phyloP scores from a whole-genome alignment of 2,329 filamentous ascomycete species.

The Apiospora arundinis region DNA sequence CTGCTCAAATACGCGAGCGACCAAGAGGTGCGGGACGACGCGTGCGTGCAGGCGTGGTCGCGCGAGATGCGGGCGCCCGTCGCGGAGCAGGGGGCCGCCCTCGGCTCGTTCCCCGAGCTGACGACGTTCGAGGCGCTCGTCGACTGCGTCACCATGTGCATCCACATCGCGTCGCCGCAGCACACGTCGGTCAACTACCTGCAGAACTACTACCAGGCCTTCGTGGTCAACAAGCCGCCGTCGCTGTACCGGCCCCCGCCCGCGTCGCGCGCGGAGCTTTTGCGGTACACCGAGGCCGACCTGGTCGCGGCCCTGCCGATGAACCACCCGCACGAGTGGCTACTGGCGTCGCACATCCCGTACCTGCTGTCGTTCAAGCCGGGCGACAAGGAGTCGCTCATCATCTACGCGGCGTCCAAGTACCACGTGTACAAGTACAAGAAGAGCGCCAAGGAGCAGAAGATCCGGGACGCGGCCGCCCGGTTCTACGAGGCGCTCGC shows the following conservation, averaged over 20 bases:
- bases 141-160: slow-evolving; percentile 57
- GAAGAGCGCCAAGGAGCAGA: slow-evolving; percentile 28
- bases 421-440: slow-evolving; percentile 39
- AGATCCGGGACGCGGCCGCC: slow-evolving; percentile 34
- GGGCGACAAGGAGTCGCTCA: slow-evolving; percentile 45
- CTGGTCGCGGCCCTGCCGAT: slow-evolving; percentile 50
- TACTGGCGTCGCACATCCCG: slow-evolving; percentile 52
- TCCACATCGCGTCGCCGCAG: slow-evolving; percentile 56
- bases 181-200: slow-evolving; percentile 59
- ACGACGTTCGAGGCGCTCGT: slow-evolving; percentile 48
- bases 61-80: slow-evolving; percentile 45
- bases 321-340: slow-evolving; percentile 49
- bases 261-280: slow-evolving; percentile 37
- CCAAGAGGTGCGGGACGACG: slow-evolving; percentile 37
- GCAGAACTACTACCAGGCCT: slow-evolving; percentile 57
- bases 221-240: slow-evolving; percentile 52
- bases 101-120: slow-evolving; percentile 51
- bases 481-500: slow-evolving; percentile 38
- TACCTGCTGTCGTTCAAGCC: slow-evolving; percentile 53
- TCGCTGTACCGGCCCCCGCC: slow-evolving; percentile 45
- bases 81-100: slow-evolving; percentile 37
- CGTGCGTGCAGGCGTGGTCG: slow-evolving; percentile 46
- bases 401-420: slow-evolving; percentile 48
- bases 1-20: slow-evolving; percentile 40
- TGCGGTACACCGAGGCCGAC: slow-evolving; percentile 39